Conservation (phyloP, 2,329 filamentous ascomycete genomes). For the Epichloe bromicola region DNA sequence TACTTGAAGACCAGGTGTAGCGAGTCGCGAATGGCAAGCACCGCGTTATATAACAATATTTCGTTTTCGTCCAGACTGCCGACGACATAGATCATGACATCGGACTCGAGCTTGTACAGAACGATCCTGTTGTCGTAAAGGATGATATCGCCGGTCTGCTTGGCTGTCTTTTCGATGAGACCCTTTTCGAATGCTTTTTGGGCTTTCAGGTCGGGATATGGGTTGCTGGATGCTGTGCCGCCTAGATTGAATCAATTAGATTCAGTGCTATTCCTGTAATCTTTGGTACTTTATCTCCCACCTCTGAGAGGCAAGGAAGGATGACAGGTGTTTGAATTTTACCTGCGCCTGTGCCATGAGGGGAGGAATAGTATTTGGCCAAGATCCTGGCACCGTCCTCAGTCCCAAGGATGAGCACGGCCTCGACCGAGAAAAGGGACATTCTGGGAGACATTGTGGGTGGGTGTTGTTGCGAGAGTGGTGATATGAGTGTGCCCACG, state of each 20-base stretch:
- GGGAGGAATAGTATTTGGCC: conserved; percentile 77
- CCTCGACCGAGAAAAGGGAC: conserved; percentile 64
- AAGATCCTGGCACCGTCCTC: conserved; percentile 89
- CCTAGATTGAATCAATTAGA: conserved; percentile 6
- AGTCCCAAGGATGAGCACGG: conserved; percentile 64
- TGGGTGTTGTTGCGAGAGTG: conserved; percentile 2
- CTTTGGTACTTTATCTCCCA: no score
- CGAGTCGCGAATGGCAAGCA: conserved; percentile 80
- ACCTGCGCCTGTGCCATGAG: conserved; percentile 33
- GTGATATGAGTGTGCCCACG: neutral
- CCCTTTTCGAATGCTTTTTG: conserved; percentile 97
- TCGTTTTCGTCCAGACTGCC: conserved; percentile 91
- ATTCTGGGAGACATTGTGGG: conserved; percentile 56
- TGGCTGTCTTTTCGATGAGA: conserved; percentile 86
- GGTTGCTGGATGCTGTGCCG: conserved; percentile 45
- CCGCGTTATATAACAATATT: conserved; percentile 87
- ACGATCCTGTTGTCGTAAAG: conserved; percentile 95
- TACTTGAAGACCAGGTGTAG: conserved; percentile 89
- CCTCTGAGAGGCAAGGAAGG: no score
- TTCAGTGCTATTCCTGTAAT: neutral
- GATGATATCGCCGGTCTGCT: conserved; percentile 91
- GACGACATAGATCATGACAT: conserved; percentile 92
- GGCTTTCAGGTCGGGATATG: conserved; percentile 80
- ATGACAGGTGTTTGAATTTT: conserved; percentile 5
- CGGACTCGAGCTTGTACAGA: conserved; percentile 94